Evolutionary conservation across 2,329 filamentous ascomycete genomes (phyloP), one percentile per base, ranked within the genome.

Genomic region (Phyllosticta citribraziliensis): DNA sequence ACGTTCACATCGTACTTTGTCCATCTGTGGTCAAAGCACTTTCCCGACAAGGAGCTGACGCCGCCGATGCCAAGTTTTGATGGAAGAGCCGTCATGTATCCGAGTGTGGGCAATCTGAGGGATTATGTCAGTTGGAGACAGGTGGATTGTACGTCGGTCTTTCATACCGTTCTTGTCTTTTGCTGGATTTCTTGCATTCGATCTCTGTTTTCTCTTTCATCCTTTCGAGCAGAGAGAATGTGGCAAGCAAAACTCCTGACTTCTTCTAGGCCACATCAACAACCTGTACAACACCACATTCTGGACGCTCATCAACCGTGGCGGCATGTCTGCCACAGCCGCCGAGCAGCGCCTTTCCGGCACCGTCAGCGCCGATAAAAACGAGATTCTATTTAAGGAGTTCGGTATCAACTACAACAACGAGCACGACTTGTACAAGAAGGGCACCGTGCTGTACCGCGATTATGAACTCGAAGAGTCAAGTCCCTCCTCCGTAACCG

Each of bases 391-490:
- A 14, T 99, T 94, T 73, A 88, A 86, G 1, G 82, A 82, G 25
- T 97, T 96, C 73, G 84, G 86, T 2, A 92, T 97, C 71, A 99
- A 99, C 75, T 99, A 99, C 76, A 99, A 99, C 74, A 94, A 96
- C 66, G 94, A 99, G 73, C 85, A 85, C 0, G 91, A 95, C 65
- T 91, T 97, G 17, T 96, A 84, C 74, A 94, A 88, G 73, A 99
- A 97, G 73, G 94, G 94, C 4, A 97, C 90, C 66, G 88, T 97
- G 1, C 75, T 97, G 5, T 94, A 92, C 72, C 83, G 92, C 67
- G 88, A 63, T 51, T 64, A 55, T 22, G 55, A 64, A 20, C 61
- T 62, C n/a, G 60, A 59, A 19, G 50, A 54, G 17, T 27, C 35
- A 24, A 5, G 27, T 19, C 11, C 53, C 27, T 47, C 47, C 11